These are phyloP conservation scores for Colletotrichum falcatum DNA, from an alignment of 2,329 filamentous ascomycete species.

Conservation along the genomic window DNA sequence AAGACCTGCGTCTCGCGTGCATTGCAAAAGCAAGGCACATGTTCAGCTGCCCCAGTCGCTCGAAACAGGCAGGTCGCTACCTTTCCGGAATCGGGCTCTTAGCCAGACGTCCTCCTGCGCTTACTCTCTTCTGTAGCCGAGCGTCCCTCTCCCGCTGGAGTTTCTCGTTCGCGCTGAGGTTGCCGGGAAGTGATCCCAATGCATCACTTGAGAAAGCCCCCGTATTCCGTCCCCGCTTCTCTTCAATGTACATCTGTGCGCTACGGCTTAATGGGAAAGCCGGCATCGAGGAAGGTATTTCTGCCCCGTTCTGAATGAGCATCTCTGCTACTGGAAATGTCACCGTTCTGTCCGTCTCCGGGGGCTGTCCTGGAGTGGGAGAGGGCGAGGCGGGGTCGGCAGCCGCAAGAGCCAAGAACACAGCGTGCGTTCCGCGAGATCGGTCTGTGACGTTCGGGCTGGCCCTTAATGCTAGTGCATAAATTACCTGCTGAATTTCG, in stretches of 20 bases:
- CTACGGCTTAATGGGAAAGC: conserved; percentile 86
- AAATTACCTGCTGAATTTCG: conserved; percentile 92
- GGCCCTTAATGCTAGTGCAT: conserved; percentile 86
- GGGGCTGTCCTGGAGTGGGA: conserved; percentile 55
- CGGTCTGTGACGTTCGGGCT: conserved; percentile 90
- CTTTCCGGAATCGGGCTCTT: conserved; percentile 73
- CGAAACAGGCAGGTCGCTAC: conserved; percentile 57
- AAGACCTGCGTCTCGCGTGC: conserved; percentile 26
- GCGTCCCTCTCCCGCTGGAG: conserved; percentile 73
- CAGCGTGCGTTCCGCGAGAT: conserved; percentile 86
- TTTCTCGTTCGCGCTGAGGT: conserved; percentile 58
- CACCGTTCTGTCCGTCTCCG: conserved; percentile 63
- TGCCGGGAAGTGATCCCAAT: conserved; percentile 69
- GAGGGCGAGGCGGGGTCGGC: conserved; percentile 88
- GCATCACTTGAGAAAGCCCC: conserved; percentile 66
- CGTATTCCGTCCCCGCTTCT: conserved; percentile 70
- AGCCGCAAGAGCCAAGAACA: conserved; percentile 91
- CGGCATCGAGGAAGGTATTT: conserved; percentile 80
- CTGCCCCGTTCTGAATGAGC: conserved; percentile 91
- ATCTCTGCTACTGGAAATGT: conserved; percentile 93
- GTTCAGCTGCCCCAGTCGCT: conserved; percentile 34
- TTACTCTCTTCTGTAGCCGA: conserved; percentile 82
- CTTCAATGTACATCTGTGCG: conserved; percentile 86
- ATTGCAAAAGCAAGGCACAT: conserved; percentile 34
- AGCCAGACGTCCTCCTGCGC: conserved; percentile 79